phyloP scores from a whole-genome alignment of 768 basidiomycete genomes.

The Thelephora ganbajun region DNA sequence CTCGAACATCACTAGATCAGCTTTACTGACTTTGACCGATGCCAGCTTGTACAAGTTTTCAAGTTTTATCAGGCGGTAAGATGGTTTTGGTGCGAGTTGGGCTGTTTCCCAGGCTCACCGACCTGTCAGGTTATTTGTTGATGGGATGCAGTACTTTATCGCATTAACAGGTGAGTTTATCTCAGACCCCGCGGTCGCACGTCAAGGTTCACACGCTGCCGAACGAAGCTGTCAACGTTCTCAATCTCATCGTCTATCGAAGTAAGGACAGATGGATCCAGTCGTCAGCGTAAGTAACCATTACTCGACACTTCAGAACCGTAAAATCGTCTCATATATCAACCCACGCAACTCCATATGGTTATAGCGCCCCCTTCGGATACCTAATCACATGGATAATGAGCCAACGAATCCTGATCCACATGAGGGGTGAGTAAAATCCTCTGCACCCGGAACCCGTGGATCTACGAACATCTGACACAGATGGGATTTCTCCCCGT shows the following conservation, averaged over 20 bases:
- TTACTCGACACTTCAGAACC: too few species aligned
- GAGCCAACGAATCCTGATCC: constrained; percentile 22
- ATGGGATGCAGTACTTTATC: constrained; percentile 52
- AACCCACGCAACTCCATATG: too few species aligned
- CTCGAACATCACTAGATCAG: neutral
- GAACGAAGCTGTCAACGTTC: constrained; percentile 12
- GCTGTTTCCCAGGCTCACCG: neutral
- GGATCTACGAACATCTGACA: too few species aligned
- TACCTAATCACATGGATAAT: constrained; percentile 22
- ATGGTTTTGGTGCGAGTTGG: constrained; percentile 3
- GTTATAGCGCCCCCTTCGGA: constrained; percentile 17
- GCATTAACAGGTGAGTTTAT: constrained; percentile 27
- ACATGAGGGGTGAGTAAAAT: constrained; percentile 17
- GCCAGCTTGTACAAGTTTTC: constrained; percentile 8
- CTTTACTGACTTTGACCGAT: neutral
- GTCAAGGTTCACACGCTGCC: neutral
- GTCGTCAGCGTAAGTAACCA: constrained; percentile 12
- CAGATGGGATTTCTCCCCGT: too few species aligned
- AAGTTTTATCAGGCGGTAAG: constrained; percentile 15
- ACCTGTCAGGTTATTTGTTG: constrained; percentile 42
- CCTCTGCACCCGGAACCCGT: too few species aligned
- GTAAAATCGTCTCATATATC: too few species aligned
- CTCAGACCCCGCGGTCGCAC: neutral
- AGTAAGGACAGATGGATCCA: constrained; percentile 11
- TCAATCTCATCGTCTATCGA: constrained; percentile 17